Conservation (phyloP, 2,329 filamentous ascomycete genomes). For the Microsporum ferrugineum region DNA sequence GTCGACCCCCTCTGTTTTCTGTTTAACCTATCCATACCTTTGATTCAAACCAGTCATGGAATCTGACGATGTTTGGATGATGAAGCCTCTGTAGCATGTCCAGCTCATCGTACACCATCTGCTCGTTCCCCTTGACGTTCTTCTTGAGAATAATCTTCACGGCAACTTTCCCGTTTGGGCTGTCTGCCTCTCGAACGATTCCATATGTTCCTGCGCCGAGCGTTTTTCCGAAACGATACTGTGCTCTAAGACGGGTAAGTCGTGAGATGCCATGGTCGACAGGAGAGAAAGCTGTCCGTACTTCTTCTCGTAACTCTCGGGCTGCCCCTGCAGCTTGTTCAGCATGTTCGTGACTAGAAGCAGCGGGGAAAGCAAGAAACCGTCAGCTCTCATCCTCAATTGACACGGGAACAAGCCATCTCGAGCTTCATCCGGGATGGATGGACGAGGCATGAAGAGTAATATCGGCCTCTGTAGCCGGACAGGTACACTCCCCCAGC, state of each 20-base stretch:
- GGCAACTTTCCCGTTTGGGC: slow-evolving; percentile 73
- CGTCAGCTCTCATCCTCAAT: slow-evolving; percentile 5
- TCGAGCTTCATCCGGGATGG: neutral
- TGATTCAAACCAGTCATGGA: slow-evolving; percentile 98
- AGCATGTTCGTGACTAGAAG: slow-evolving; percentile 71
- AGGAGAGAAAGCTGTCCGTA: slow-evolving; percentile 34
- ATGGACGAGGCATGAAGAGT: neutral
- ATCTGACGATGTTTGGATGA: slow-evolving; percentile 92
- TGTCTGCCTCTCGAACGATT: slow-evolving; percentile 89
- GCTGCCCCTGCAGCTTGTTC: slow-evolving; percentile 91
- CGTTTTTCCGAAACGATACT: slow-evolving; percentile 85
- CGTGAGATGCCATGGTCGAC: slow-evolving; percentile 1
- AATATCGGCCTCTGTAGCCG: neutral
- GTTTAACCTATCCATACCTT: slow-evolving; percentile 45
- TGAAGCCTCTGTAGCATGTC: slow-evolving; percentile 82
- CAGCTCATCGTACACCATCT: slow-evolving; percentile 97
- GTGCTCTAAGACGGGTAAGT: slow-evolving; percentile 45
- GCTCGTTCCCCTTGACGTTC: slow-evolving; percentile 95
- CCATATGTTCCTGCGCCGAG: slow-evolving; percentile 96
- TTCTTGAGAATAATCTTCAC: slow-evolving; percentile 99
- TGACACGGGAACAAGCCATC: neutral
- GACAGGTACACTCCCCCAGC: neutral
- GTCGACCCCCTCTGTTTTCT: neutral
- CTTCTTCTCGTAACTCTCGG: slow-evolving; percentile 98
- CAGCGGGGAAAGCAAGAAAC: slow-evolving; percentile 3